A percentile compares a stretch with the other conserved stretches of the same genome.
phyloP scores from a whole-genome alignment of 768 basidiomycete genomes.

The Rhizopogon sp. region DNA sequence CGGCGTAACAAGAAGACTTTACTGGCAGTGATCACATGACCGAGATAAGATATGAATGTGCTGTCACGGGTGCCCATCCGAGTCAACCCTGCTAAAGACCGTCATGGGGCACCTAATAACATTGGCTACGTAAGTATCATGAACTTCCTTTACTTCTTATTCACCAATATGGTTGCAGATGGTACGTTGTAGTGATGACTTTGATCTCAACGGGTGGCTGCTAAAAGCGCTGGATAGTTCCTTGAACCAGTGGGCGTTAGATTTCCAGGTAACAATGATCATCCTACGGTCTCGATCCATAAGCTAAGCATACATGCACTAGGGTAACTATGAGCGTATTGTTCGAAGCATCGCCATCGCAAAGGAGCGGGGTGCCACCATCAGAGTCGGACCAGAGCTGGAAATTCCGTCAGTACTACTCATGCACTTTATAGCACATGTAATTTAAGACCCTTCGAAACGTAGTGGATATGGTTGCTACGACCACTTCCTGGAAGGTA shows the following conservation, averaged over 20 bases:
- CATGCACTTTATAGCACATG: not conserved
- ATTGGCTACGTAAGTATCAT: constrained; percentile 68
- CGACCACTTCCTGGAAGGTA: constrained; percentile 97
- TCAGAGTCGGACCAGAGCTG: constrained; percentile 94
- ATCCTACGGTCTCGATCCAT: not conserved
- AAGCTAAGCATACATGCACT: not conserved
- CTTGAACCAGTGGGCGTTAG: constrained; percentile 95
- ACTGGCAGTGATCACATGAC: not conserved
- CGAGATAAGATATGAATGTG: constrained; percentile 9
- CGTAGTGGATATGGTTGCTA: constrained; percentile 92
- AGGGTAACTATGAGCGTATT: constrained; percentile 95
- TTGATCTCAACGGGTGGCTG: not conserved
- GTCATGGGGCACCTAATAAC: constrained; percentile 83
- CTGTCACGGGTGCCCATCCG: no score
- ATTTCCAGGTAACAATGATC: constrained; percentile 66
- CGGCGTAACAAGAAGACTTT: no score
- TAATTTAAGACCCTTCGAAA: not conserved
- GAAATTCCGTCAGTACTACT: constrained; percentile 77
- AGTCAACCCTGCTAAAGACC: not conserved
- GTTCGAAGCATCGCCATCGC: constrained; percentile 83
- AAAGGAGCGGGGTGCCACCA: constrained; percentile 80
- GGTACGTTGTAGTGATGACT: constrained; percentile 12
- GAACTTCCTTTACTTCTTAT: not conserved
- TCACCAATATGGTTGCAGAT: constrained; percentile 12
- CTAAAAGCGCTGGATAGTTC: constrained; percentile 48